Base-by-base conservation (phyloP, 352 stramenopile species). In the Globisporangium polare region DNA sequence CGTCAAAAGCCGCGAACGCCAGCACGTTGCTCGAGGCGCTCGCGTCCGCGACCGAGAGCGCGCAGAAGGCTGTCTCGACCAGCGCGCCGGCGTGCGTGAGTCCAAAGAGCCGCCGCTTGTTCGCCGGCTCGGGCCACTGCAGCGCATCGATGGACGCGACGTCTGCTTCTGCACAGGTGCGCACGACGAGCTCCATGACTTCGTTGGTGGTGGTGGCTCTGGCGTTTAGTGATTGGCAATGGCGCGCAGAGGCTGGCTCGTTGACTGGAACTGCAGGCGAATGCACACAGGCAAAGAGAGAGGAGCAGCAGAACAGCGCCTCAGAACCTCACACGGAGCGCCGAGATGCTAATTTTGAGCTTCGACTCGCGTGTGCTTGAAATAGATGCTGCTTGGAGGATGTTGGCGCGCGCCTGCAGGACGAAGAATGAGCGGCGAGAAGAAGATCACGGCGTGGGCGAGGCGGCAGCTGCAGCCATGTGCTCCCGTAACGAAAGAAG, bases 1-100 rank as follows among this genome's bases (percentile, higher is more conserved):
- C 75, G 41, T 90, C 80, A 26, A 92, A 86, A 13, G 76, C 78
- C 13, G 80, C 75, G 37, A 92, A 92, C 12, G 70, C 83, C 2
- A 83, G 35, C 60, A 74, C n/a, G 5, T 50, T 46, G 20, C 27
- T 17, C 20, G 27, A 39, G 20, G 57, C 24, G 5, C 41, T 22
- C 41, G 20, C 15, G 24, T 73, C 68, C 39, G 75, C 65, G 5
- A 71, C 78, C 31, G 72, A 86, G 20, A 88, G 67, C 52, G 80
- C 73, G 41, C 79, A 63, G 51, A 75, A 77, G 6, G 71, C 80
- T 27, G 80, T 89, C 65, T 90, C 78, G 45, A 92, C 80, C 27
- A 90, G 65, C 10, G 72, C 78, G 22, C 76, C 79, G 6, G 74
- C 65, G 62, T 92, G 83, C 2, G 72, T 73, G 18, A 86, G 62